Evolutionary conservation across 129 eudicot genomes (phyloP), one percentile per base, ranked within the genome.

Genomic region (Centaurea solstitialis): DNA sequence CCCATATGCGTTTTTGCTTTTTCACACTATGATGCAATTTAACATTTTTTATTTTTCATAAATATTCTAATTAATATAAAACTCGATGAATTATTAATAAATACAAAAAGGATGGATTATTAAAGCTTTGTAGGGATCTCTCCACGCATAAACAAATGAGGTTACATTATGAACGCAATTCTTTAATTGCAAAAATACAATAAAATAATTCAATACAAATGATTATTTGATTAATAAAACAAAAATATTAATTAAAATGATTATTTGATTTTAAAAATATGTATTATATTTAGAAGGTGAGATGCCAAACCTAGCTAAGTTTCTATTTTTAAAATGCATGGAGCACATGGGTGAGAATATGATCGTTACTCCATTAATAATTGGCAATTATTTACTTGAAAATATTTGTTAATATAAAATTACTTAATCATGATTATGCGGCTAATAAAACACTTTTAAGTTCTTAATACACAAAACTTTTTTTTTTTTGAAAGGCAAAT

Each of bases 321-420:
- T 80, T 38, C 22, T 10, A n/a, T 45, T 38, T 47, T 47, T 61
- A 12, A 37, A 72, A 71, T 39, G 78, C 23, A 61, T 59, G 73
- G 70, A 61, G 83, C 83, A 80, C 83, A 72, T 79, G 83, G 83
- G 73, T 3, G 72, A 64, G 68, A 64, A 64, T 64, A 64, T 64
- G 68, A 64, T 64, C 28, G 68, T 64, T 64, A 64, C 68, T 21
- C 68, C 26, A 61, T 64, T 2, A 22, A 64, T 64, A 20, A 57
- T 57, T 57, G 1, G 9, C 65, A 64, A 64, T 21, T 64, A 64
- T 64, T 21, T 35, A 21, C 13, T 38, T 57, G 10, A n/a, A 75
- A 18, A 17, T 57, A 17, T 75, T 22, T 17, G 59, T 57, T 35
- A 75, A 68, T 75, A 28, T 10, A 26, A 28, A 26, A n/a, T 17